Percentiles rank a stretch among this genome's conserved stretches.
phyloP scores from a whole-genome alignment of 2,329 filamentous ascomycete species.

The Lecanicillium sp. region DNA sequence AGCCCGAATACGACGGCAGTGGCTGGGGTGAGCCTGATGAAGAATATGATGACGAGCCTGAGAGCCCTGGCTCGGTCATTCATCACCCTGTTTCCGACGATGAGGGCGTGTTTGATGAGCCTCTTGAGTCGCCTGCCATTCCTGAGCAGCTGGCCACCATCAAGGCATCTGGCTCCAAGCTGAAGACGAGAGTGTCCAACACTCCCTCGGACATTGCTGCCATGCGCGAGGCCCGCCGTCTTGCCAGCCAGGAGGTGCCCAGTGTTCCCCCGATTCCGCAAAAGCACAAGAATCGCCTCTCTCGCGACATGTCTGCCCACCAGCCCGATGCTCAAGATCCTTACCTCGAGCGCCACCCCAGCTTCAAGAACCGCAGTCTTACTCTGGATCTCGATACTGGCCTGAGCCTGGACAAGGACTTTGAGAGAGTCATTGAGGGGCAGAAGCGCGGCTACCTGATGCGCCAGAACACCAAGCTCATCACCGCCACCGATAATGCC shows the following conservation, averaged over 20 bases:
- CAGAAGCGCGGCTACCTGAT: constrained; percentile 99
- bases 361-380: constrained; percentile 76
- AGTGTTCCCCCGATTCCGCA: constrained; percentile 55
- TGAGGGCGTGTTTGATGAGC: constrained; percentile 24
- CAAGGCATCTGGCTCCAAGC: constrained; percentile 75
- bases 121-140: constrained; percentile 55
- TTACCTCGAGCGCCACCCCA: constrained; percentile 57
- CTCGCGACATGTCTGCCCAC: constrained; percentile 39
- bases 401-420: constrained; percentile 83
- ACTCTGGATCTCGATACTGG: constrained; percentile 77
- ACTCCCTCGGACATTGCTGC: constrained; percentile 77
- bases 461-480: constrained; percentile 96
- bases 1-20: constrained; percentile 58
- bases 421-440: constrained; percentile 88
- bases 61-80: constrained; percentile 86
- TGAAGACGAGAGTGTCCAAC: constrained; percentile 84
- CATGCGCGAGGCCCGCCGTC: constrained; percentile 80
- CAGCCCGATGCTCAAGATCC: constrained; percentile 31
- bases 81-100: constrained; percentile 57
- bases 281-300: constrained; percentile 51
- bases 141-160: constrained; percentile 84
- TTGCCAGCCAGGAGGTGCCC: constrained; percentile 71
- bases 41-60: constrained; percentile 54
- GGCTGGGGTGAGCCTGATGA: constrained; percentile 52
- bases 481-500: constrained; percentile 80